phyloP scores from a whole-genome alignment of 352 stramenopile genomes.

The Globisporangium uncinulatum region DNA sequence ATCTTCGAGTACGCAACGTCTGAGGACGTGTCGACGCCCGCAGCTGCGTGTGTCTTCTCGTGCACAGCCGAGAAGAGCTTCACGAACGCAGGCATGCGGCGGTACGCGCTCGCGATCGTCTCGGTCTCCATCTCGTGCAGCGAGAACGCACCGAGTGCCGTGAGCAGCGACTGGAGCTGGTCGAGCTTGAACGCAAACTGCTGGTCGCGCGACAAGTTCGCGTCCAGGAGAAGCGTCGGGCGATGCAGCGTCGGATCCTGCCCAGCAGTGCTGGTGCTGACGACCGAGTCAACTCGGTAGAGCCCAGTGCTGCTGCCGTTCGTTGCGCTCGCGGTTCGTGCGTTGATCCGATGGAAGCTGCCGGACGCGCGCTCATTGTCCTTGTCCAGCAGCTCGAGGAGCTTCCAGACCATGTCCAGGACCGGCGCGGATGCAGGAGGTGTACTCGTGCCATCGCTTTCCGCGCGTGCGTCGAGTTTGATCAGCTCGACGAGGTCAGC shows the following conservation, averaged over 20 bases:
- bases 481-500: constrained; percentile 45
- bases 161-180: constrained; percentile 50
- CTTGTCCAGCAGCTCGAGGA: constrained; percentile 46
- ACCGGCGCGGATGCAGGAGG: constrained; percentile 8
- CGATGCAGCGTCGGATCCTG: not conserved
- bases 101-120: constrained; percentile 41
- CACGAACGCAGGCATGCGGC: constrained; percentile 33
- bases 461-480: constrained; percentile 28
- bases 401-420: constrained; percentile 40
- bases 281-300: not conserved
- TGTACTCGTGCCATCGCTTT: not conserved
- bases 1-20: not conserved
- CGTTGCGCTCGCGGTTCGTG: not conserved
- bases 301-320: not conserved
- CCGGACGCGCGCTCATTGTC: constrained; percentile 2
- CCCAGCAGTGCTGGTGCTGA: not conserved
- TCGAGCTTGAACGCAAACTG: constrained; percentile 62
- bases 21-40: constrained; percentile 20
- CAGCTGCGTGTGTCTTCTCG: constrained; percentile 31
- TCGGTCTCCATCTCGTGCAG: constrained; percentile 49
- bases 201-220: constrained; percentile 40
- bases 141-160: constrained; percentile 25
- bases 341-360: not conserved
- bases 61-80: constrained; percentile 39
- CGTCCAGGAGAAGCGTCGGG: constrained; percentile 6